Percentiles rank a stretch among this genome's conserved stretches.
Conservation (phyloP, 2,329 filamentous ascomycete species). For the Diplodia seriata region DNA sequence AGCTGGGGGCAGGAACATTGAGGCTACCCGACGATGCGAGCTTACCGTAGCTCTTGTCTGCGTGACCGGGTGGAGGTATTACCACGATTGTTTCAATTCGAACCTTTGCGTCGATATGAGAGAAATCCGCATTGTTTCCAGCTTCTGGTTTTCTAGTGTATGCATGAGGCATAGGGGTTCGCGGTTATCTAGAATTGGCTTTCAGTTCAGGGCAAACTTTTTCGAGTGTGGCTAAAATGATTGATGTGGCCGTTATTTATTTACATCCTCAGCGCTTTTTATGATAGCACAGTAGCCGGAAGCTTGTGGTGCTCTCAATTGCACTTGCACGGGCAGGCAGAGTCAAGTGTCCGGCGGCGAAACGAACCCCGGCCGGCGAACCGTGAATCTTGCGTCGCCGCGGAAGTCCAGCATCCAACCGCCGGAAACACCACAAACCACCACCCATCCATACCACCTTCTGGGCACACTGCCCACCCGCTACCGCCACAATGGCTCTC, state of each 20-base stretch:
- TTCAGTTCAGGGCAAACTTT: not conserved
- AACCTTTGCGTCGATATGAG: not conserved
- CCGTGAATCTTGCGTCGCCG: constrained; percentile 1
- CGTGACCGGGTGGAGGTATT: not conserved
- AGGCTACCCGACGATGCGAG: not conserved
- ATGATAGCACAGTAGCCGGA: not conserved
- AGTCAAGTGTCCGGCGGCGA: constrained; percentile 4
- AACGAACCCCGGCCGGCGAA: constrained; percentile 20
- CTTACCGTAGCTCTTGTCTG: not conserved
- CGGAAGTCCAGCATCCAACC: constrained; percentile 12
- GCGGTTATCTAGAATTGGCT: not conserved
- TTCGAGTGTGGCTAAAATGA: not conserved
- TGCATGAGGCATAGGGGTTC: not conserved
- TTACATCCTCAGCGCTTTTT: not conserved
- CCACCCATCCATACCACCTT: not conserved
- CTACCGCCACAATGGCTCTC: constrained; percentile 20
- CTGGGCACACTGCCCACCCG: constrained; percentile 1
- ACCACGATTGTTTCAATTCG: not conserved
- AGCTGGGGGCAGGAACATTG: not conserved
- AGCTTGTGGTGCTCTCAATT: not conserved
- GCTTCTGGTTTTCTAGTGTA: not conserved
- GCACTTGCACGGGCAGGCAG: not conserved
- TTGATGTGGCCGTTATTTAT: not conserved
- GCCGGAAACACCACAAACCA: not conserved
- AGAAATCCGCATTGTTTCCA: not conserved